These are phyloP conservation scores for Rhizopus microsporus DNA, from an alignment of 371 early-diverging fungal genomes.

Conservation along the genomic window DNA sequence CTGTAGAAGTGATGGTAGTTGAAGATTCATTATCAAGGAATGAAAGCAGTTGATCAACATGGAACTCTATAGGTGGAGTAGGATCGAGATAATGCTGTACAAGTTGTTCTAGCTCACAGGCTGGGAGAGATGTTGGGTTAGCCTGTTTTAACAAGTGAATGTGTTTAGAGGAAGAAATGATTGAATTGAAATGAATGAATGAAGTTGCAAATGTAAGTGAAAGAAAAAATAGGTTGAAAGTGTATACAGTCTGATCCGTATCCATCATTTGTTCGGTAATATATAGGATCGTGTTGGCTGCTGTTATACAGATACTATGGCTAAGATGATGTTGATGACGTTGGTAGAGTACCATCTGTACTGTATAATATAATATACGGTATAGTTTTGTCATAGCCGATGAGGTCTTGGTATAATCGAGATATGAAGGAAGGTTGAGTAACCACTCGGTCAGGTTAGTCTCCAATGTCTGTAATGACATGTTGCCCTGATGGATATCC, in stretches of 20 bases:
- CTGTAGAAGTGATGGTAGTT: slow-evolving; percentile 10
- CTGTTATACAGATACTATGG: slow-evolving; percentile 31
- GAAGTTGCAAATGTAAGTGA: slow-evolving; percentile 30
- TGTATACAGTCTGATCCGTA: slow-evolving; percentile 20
- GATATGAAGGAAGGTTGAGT: slow-evolving; percentile 38
- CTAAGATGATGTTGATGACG: slow-evolving; percentile 9
- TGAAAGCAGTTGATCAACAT: not conserved
- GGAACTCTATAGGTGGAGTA: not conserved
- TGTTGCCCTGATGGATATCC: slow-evolving; percentile 15
- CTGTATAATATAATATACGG: slow-evolving; percentile 47
- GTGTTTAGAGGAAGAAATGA: slow-evolving; percentile 11
- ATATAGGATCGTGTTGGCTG: slow-evolving; percentile 41
- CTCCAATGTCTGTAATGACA: slow-evolving; percentile 7
- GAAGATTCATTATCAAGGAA: slow-evolving; percentile 7
- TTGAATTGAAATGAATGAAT: slow-evolving; percentile 15
- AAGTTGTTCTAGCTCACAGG: slow-evolving; percentile 14
- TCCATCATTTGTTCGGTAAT: slow-evolving; percentile 45
- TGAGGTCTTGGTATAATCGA: slow-evolving; percentile 32
- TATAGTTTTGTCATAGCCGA: slow-evolving; percentile 39
- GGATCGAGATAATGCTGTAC: slow-evolving; percentile 21
- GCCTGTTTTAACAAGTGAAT: slow-evolving; percentile 16
- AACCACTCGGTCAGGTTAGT: slow-evolving; percentile 41
- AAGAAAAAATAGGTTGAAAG: slow-evolving; percentile 31
- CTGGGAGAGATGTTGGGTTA: slow-evolving; percentile 17
- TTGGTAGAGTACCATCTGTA: slow-evolving; percentile 35